These are phyloP conservation scores for Polytrichum formosum DNA, from an alignment of 225 moss, liverwort and hornwort species.

Conservation along the genomic window DNA sequence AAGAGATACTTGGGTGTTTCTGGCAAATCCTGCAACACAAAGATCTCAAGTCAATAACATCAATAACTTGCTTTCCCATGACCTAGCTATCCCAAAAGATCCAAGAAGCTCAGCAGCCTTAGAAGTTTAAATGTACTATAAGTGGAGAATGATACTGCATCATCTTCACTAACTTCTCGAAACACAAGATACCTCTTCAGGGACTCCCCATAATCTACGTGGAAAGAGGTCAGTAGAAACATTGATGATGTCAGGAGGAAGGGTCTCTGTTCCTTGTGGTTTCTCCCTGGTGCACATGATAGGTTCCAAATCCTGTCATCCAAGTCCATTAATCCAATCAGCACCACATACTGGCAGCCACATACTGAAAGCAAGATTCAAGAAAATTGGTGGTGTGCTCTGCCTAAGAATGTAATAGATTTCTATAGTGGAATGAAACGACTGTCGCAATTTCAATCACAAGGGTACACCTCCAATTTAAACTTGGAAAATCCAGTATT, in stretches of 20 bases:
- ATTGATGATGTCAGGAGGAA: slow-evolving; percentile 48
- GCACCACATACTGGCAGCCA: background rate
- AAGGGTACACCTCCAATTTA: no score
- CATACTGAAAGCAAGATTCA: background rate
- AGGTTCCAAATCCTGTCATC: slow-evolving; percentile 31
- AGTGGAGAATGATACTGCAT: no score
- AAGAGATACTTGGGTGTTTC: slow-evolving; percentile 41
- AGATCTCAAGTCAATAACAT: background rate
- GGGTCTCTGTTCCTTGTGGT: slow-evolving; percentile 47
- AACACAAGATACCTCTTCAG: slow-evolving; percentile 48
- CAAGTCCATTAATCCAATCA: slow-evolving; percentile 1
- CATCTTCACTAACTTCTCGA: no score
- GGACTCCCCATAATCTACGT: slow-evolving; percentile 59
- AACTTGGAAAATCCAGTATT: no score
- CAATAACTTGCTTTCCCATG: no score
- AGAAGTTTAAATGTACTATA: background rate
- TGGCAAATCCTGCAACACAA: slow-evolving; percentile 42
- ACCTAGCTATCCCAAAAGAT: background rate
- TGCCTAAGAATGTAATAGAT: no score
- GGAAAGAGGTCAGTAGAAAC: slow-evolving; percentile 46
- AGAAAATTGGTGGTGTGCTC: no score
- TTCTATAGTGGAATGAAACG: no score
- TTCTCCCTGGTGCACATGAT: slow-evolving; percentile 34
- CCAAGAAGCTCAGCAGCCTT: background rate
- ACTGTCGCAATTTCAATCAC: no score